Percentiles rank a stretch among this genome's conserved stretches.
Evolutionary conservation across 495 filamentous ascomycete species (phyloP).

Genomic region (Echria macrotheca): DNA sequence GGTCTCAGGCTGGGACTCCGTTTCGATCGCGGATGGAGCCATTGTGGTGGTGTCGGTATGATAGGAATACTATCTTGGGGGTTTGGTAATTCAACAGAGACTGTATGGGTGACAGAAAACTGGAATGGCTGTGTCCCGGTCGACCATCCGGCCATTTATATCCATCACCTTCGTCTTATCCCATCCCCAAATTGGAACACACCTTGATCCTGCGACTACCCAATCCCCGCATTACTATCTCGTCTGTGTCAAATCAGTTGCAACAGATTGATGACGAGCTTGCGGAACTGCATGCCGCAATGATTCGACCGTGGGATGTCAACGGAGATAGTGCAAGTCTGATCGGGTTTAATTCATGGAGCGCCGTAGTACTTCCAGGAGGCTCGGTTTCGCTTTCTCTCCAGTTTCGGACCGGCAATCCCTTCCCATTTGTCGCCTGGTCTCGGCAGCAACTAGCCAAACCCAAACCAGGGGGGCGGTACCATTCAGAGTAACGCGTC

Average conservation of each 20-base stretch:
- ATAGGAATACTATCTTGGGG: neutral
- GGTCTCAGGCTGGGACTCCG: slow-evolving; percentile 14
- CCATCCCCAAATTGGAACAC: slow-evolving; percentile 1
- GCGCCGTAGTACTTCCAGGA: too few relatives aligned
- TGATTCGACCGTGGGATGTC: too few relatives aligned
- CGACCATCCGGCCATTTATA: neutral
- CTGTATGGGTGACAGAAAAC: neutral
- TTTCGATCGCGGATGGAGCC: slow-evolving; percentile 30
- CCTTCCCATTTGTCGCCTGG: too few relatives aligned
- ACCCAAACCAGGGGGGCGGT: too few relatives aligned
- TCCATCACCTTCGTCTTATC: neutral
- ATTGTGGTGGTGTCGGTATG: slow-evolving; percentile 12
- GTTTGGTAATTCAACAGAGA: neutral
- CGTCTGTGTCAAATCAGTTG: slow-evolving; percentile 7
- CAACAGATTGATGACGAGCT: slow-evolving; percentile 12
- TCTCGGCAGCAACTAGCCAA: too few relatives aligned
- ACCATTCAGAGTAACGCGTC: too few relatives aligned
- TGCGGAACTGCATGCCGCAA: slow-evolving; percentile 4
- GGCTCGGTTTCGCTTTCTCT: too few relatives aligned
- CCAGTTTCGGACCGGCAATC: too few relatives aligned
- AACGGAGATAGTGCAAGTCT: too few relatives aligned
- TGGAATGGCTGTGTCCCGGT: neutral
- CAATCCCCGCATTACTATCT: neutral
- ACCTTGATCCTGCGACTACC: neutral
- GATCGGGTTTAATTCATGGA: too few relatives aligned